A percentile compares a stretch with the other conserved stretches of the same genome.
These are phyloP conservation scores for Leccinum truebloodii DNA, from an alignment of 768 basidiomycete genomes.

Conservation along the genomic window DNA sequence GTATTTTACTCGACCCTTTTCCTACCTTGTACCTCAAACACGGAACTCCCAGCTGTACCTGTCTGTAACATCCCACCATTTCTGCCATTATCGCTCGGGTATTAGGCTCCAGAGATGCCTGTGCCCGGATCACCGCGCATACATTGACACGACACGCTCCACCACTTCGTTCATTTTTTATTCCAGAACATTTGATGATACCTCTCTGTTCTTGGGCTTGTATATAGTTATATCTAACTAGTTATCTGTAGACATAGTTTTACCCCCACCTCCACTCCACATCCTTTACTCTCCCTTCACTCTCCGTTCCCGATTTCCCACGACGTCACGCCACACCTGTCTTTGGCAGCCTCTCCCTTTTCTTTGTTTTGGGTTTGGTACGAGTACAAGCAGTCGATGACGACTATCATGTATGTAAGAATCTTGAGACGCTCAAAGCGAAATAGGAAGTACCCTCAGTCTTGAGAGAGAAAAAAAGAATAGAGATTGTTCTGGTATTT, in stretches of 20 bases:
- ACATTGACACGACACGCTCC: constrained; percentile 1
- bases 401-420: background rate
- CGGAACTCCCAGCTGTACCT: constrained; percentile 25
- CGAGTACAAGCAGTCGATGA: background rate
- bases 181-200: constrained; percentile 8
- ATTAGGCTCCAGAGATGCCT: background rate
- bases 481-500: background rate
- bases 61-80: constrained; percentile 26
- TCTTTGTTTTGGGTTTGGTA: background rate
- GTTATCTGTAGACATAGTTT: constrained; percentile 16
- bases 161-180: constrained; percentile 15
- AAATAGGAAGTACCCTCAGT: background rate
- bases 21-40: background rate
- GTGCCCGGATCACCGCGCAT: constrained; percentile 5
- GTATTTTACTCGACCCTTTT: constrained; percentile 30
- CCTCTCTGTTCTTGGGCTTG: constrained; percentile 12
- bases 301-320: background rate
- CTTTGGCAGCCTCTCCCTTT: background rate
- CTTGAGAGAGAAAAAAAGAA: background rate
- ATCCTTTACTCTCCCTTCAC: background rate
- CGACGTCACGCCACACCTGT: background rate
- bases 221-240: constrained; percentile 37
- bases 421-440: background rate
- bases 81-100: background rate
- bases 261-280: background rate